phyloP scores from a whole-genome alignment of 129 eudicot species.

The Heracleum sosnowskyi region DNA sequence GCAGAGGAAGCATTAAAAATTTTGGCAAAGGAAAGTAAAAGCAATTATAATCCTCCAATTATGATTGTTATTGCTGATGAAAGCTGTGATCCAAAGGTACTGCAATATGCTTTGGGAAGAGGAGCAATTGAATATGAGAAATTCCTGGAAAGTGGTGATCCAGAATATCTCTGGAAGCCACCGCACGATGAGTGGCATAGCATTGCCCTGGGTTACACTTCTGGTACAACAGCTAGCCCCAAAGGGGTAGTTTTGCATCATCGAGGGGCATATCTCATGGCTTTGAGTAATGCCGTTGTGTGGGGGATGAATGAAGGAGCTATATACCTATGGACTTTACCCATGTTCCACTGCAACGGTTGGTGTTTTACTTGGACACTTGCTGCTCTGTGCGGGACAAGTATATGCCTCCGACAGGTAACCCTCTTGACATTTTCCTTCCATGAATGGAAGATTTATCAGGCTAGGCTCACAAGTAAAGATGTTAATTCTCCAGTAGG shows the following conservation, averaged over 20 bases:
- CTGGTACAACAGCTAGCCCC: slow-evolving; percentile 92
- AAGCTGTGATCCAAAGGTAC: slow-evolving; percentile 55
- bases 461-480: not conserved
- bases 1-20: slow-evolving; percentile 62
- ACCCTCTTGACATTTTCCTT: not conserved
- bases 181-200: slow-evolving; percentile 92
- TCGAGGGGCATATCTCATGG: slow-evolving; percentile 81
- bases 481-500: not conserved
- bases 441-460: not conserved
- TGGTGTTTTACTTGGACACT: slow-evolving; percentile 91
- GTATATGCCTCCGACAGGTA: slow-evolving; percentile 21
- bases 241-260: slow-evolving; percentile 93
- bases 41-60: slow-evolving; percentile 43
- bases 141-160: slow-evolving; percentile 65
- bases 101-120: slow-evolving; percentile 53
- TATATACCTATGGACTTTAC: slow-evolving; percentile 84
- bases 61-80: slow-evolving; percentile 62
- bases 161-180: slow-evolving; percentile 56
- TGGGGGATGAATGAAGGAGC: slow-evolving; percentile 74
- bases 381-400: slow-evolving; percentile 88
- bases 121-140: slow-evolving; percentile 78
- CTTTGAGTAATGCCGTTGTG: slow-evolving; percentile 42
- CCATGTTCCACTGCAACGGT: slow-evolving; percentile 97
- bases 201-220: slow-evolving; percentile 78
- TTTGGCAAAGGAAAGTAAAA: slow-evolving; percentile 31